Base-by-base conservation (phyloP, 805 yeast genomes). In the Pichia phayaonensis region DNA sequence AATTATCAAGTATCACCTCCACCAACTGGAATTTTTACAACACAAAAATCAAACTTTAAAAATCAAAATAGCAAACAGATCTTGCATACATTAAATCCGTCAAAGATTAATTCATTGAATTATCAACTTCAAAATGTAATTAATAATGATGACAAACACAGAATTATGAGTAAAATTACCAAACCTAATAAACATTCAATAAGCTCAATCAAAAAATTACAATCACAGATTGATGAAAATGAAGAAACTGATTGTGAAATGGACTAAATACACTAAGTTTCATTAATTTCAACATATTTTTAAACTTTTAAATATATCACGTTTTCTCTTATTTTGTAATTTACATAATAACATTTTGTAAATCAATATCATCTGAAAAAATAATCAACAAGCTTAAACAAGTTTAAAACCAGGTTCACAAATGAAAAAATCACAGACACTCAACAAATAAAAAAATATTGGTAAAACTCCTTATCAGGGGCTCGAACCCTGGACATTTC, bases 401-500 rank as follows among this genome's bases (percentile, higher is more conserved):
- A n/a, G n/a, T n/a, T n/a, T n/a, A n/a, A n/a, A n/a, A n/a, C n/a
- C n/a, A 15, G n/a, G 36, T 15, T 12, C 4, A 31, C 12, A 3
- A 7, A 4, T 31, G 12, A 31, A 31, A 31, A 15, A 13, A 31
- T 11, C 12, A 31, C 4, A n/a, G n/a, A n/a, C n/a, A n/a, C n/a
- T n/a, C n/a, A n/a, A n/a, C n/a, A 20, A 29, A 31, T 7, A 40
- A 26, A 34, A 49, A 49, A 41, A 40, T 13, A 40, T 10, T 12
- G 23, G 18, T 29, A 21, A 29, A 47, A 51, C 78, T 74, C 78
- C 78, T 71, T 64, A 73, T 72, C 77, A 73, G 79, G 79, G 79
- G 79, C 79, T 74, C 76, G 79, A 74, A 74, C 79, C 79, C 79
- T 72, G 76, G 79, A 74, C 79, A 72, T 74, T 75, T 75, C 76